Percentiles rank a stretch among this genome's conserved stretches.
These are phyloP conservation scores for Wickerhamomyces sp. DNA, from an alignment of 1,139 yeast species.

Conservation along the genomic window DNA sequence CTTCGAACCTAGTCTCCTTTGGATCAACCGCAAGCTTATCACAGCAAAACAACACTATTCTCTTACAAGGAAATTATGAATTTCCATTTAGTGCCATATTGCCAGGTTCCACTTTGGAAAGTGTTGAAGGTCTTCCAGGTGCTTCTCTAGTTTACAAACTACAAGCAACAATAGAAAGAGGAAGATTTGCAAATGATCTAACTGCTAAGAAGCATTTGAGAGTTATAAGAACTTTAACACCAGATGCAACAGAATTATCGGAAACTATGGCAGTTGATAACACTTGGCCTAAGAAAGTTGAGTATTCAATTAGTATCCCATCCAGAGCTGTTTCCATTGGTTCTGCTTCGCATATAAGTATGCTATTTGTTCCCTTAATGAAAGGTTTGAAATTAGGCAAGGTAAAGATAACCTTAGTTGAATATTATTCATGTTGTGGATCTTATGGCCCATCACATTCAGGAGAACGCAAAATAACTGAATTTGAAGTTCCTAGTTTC, in stretches of 20 bases:
- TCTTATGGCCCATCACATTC: constrained; percentile 43
- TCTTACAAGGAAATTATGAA: constrained; percentile 79
- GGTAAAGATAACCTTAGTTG: constrained; percentile 62
- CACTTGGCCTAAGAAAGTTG: constrained; percentile 94
- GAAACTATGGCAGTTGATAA: constrained; percentile 95
- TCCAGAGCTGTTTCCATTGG: constrained; percentile 91
- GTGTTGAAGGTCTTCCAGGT: constrained; percentile 87
- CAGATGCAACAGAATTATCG: constrained; percentile 82
- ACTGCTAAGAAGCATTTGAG: constrained; percentile 70
- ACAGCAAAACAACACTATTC: constrained; percentile 28
- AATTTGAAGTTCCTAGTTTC: constrained; percentile 36
- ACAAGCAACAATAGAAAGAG: constrained; percentile 79
- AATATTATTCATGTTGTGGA: constrained; percentile 62
- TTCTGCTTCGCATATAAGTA: constrained; percentile 63
- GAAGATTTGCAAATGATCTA: constrained; percentile 66
- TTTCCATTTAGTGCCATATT: constrained; percentile 82
- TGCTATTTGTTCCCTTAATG: constrained; percentile 71
- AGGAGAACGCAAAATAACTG: constrained; percentile 55
- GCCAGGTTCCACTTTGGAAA: constrained; percentile 84
- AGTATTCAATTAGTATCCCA: constrained; percentile 83
- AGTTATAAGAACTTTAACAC: constrained; percentile 81
- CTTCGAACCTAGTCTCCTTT: constrained; percentile 22
- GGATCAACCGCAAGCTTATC: constrained; percentile 26
- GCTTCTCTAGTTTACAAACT: constrained; percentile 75
- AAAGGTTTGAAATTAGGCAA: constrained; percentile 80